Base-by-base conservation (phyloP, 129 eudicot genomes). In the Mikania micrantha region DNA sequence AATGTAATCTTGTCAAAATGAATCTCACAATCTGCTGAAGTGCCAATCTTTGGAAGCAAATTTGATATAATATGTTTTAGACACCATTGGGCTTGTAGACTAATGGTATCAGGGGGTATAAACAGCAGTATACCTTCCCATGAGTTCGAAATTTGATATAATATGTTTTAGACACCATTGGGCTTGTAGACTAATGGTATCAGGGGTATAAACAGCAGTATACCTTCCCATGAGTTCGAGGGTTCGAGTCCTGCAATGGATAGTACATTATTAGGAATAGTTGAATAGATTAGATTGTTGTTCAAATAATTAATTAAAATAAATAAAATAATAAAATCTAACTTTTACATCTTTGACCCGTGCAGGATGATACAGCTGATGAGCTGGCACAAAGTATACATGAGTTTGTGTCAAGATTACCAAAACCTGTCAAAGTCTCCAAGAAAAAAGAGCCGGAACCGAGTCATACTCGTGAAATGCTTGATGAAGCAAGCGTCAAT, bases 311-410 rank as follows among this genome's bases (percentile, higher is more conserved):
- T n/a, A n/a, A n/a, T n/a, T n/a, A n/a, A n/a, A n/a, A n/a, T n/a
- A n/a, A n/a, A n/a, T n/a, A n/a, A n/a, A n/a, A n/a, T n/a, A 2
- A 58, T 60, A 21, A 17, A 38, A 32, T 62, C 50, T 72, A 62
- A 72, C 60, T 12, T 9, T 64, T 11, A 25, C 29, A 36, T 63
- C 29, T 65, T 39, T 53, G 16, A 38, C 16, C 29, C 9, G 29
- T 72, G 45, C 82, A 92, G 98, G 96, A 84, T 15, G 81, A 84
- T 68, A 84, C 78, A 60, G 68, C 96, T 22, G 83, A 77, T 40
- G 95, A 91, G 85, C 59, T 92, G 59, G 96, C 89, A 25, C 80
- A 84, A 57, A 76, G 29, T 20, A 78, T 92, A 9, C 65, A 72
- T 11, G 21, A 75, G 67, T 92, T 92, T 40, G 81, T 92, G 28